Evolutionary conservation across 1,284 basidiomycete genomes (phyloP).

Genomic region (Cryptococcus deneoformans): DNA sequence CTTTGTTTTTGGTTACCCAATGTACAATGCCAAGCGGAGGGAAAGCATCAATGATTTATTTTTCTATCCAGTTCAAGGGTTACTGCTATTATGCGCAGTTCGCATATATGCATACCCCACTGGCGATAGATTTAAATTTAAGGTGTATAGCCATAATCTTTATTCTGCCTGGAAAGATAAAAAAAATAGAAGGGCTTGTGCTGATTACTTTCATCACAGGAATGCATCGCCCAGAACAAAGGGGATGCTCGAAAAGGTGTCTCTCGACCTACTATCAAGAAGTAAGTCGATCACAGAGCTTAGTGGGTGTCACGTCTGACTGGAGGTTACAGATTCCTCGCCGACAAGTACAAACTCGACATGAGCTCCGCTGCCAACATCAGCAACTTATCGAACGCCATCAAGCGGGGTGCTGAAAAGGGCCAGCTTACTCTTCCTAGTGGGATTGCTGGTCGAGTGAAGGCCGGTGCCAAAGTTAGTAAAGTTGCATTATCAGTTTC

Average conservation of each 20-base stretch:
- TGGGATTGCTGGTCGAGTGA: constrained; percentile 77
- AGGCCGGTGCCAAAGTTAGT: constrained; percentile 60
- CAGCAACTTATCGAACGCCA: constrained; percentile 76
- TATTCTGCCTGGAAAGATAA: too few species aligned
- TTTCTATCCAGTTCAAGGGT: too few species aligned
- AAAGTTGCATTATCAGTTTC: not conserved
- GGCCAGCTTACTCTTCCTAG: constrained; percentile 80
- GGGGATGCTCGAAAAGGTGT: constrained; percentile 62
- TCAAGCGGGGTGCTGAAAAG: constrained; percentile 73
- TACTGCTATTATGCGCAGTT: too few species aligned
- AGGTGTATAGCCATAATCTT: too few species aligned
- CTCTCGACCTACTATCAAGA: constrained; percentile 88
- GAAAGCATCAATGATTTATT: too few species aligned
- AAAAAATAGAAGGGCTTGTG: too few species aligned
- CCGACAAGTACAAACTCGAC: constrained; percentile 72
- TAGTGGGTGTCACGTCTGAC: constrained; percentile 35
- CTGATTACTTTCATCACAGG: constrained; percentile 54
- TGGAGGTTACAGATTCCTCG: constrained; percentile 59
- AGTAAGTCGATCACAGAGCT: not conserved
- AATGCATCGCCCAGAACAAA: constrained; percentile 71
- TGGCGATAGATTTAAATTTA: too few species aligned
- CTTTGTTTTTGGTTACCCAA: too few species aligned
- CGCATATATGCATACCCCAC: too few species aligned
- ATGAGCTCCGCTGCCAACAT: constrained; percentile 69
- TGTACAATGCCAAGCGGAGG: too few species aligned